Percentiles rank a stretch among this genome's conserved stretches.
phyloP scores from a whole-genome alignment of 805 yeast species.

The Candida oleophila region DNA sequence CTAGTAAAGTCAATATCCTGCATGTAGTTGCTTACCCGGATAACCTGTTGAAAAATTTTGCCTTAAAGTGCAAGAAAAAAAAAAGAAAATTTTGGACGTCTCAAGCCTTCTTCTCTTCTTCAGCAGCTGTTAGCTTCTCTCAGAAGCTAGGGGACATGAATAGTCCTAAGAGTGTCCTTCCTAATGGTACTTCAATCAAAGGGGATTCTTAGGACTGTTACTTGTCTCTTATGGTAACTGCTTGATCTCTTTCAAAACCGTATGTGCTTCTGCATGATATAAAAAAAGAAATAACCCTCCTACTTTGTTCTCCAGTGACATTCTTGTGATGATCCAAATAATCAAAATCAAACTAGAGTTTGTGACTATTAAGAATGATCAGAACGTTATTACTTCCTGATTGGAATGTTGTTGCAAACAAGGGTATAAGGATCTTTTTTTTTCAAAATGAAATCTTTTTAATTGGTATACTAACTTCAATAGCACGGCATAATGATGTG shows the following conservation, averaged over 20 bases:
- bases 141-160: neutral
- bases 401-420: neutral
- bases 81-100: neutral
- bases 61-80: neutral
- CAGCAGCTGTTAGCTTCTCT: neutral
- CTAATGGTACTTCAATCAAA: neutral
- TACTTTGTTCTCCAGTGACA: neutral
- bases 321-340: slow-evolving; percentile 23
- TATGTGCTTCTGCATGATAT: neutral
- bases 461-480: slow-evolving; percentile 15
- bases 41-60: neutral
- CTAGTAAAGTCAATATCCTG: neutral
- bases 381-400: slow-evolving; percentile 35
- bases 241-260: neutral
- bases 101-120: neutral
- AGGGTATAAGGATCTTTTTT: neutral
- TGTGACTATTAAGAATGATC: slow-evolving; percentile 50
- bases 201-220: neutral
- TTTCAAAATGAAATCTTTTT: slow-evolving; percentile 2
- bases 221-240: neutral
- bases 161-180: neutral
- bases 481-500: slow-evolving; percentile 4
- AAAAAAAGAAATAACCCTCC: neutral
- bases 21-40: neutral
- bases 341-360: slow-evolving; percentile 46